Conservation (phyloP, 2,329 filamentous ascomycete genomes). For the Fusarium globosum region DNA sequence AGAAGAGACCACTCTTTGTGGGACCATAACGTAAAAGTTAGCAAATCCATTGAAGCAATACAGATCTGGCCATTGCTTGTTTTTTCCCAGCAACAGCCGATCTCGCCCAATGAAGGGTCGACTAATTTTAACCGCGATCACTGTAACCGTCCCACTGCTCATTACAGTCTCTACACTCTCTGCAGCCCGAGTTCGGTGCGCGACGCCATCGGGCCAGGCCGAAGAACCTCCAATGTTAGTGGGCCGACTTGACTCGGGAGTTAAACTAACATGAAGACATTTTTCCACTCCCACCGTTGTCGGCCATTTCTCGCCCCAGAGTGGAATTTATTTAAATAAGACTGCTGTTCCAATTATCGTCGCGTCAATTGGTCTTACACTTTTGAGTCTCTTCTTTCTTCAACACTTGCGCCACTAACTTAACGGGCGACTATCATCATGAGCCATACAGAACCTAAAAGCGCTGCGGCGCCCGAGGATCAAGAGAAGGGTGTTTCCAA, state of each 20-base stretch:
- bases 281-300: conserved; percentile 9
- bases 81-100: background rate
- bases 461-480: conserved; percentile 7
- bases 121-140: background rate
- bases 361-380: background rate
- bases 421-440: background rate
- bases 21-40: conserved; percentile 40
- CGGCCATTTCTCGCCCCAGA: conserved; percentile 19
- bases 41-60: conserved; percentile 22
- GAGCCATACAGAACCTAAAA: background rate
- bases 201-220: conserved; percentile 23
- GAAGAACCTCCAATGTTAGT: background rate
- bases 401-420: background rate
- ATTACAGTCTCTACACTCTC: background rate
- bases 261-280: background rate
- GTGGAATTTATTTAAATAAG: background rate
- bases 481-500: conserved; percentile 17
- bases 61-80: conserved; percentile 15
- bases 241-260: conserved; percentile 28
- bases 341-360: background rate
- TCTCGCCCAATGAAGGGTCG: background rate
- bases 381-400: background rate
- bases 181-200: conserved; percentile 23
- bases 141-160: too few species aligned
- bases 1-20: conserved; percentile 4